These are phyloP conservation scores for Rhytidiadelphus loreus DNA, from an alignment of 225 moss, liverwort and hornwort species.

Conservation along the genomic window DNA sequence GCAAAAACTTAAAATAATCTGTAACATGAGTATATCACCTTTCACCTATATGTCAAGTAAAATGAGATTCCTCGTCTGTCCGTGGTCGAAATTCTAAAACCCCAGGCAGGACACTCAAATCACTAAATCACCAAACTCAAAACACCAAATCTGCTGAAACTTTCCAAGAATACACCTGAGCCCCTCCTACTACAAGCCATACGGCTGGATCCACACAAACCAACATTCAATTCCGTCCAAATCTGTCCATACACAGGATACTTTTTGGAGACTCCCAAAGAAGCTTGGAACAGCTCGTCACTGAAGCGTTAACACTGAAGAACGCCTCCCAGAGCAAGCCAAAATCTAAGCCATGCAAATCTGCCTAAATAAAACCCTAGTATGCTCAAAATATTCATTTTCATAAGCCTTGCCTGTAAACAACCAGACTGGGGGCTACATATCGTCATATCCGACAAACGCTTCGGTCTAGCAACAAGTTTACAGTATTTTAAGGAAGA, in stretches of 20 bases:
- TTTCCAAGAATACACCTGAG: background rate
- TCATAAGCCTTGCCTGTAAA: background rate
- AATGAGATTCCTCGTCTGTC: background rate
- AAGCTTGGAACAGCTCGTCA: background rate
- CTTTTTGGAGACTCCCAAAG: background rate
- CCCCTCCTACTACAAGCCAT: background rate
- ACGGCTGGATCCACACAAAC: background rate
- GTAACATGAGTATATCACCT: background rate
- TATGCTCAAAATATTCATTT: background rate
- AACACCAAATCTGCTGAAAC: background rate
- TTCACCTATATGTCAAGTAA: background rate
- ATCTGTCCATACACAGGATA: background rate
- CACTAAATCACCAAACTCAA: background rate
- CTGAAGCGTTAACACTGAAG: no score
- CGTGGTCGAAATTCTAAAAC: background rate
- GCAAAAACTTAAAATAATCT: background rate
- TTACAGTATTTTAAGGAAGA: background rate
- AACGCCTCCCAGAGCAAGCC: background rate
- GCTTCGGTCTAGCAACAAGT: background rate
- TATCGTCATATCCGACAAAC: background rate
- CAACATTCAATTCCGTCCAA: background rate
- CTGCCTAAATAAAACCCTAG: background rate
- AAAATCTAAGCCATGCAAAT: background rate
- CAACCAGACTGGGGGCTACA: background rate
- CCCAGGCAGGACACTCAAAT: background rate